phyloP scores from a whole-genome alignment of 257 asterid species.

The Solanum pinnatisectum region DNA sequence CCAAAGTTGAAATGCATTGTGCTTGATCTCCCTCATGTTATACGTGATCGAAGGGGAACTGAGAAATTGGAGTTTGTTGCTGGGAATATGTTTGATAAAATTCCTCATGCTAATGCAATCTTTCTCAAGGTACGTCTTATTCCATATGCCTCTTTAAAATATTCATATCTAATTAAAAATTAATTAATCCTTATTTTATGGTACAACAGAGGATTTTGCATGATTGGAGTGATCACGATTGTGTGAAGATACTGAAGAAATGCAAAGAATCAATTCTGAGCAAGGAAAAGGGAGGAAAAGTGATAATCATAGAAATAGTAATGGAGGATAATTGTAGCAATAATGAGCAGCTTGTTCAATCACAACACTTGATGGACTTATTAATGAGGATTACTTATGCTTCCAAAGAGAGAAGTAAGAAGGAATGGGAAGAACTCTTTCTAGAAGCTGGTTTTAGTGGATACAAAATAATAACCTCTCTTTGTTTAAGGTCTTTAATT shows the following conservation, averaged over 20 bases:
- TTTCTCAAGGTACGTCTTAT: neutral
- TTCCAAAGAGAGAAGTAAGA: neutral
- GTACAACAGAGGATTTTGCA: neutral
- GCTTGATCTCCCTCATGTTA: neutral
- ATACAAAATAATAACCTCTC: neutral
- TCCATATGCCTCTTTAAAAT: neutral
- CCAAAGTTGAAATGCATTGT: neutral
- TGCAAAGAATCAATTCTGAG: neutral
- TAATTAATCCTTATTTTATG: neutral
- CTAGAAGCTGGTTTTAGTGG: neutral
- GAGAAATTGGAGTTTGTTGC: neutral
- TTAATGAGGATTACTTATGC: neutral
- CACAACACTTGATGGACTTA: neutral
- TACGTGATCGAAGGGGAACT: neutral
- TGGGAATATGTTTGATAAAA: neutral
- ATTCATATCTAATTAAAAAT: neutral
- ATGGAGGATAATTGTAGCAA: neutral
- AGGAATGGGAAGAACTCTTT: neutral
- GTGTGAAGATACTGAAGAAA: neutral
- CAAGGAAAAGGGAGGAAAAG: neutral
- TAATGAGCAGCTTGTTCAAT: neutral
- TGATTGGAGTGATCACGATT: neutral
- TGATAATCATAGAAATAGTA: neutral
- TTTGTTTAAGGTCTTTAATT: neutral
- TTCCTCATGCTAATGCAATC: neutral